These are phyloP conservation scores for Leccinum broughii DNA, from an alignment of 768 basidiomycete genomes.

Conservation along the genomic window DNA sequence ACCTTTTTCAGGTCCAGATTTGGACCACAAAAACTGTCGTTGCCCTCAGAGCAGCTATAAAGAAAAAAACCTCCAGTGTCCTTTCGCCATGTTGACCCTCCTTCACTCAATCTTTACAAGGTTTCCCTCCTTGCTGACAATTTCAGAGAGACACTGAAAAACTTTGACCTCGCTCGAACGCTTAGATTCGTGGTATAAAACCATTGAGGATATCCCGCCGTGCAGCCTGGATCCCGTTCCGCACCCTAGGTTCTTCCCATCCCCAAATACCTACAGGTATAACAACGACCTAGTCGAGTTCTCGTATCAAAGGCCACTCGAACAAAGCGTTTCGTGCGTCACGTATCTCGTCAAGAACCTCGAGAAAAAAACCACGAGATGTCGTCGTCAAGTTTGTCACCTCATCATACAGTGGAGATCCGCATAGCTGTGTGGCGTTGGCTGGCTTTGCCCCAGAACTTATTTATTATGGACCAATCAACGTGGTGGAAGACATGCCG, in stretches of 20 bases:
- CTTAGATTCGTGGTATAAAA: constrained; percentile 25
- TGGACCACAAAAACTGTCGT: too few relatives aligned
- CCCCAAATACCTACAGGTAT: constrained; percentile 3
- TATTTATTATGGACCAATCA: constrained; percentile 30
- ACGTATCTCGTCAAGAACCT: constrained; percentile 24
- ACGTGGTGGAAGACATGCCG: constrained; percentile 4
- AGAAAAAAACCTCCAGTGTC: too few relatives aligned
- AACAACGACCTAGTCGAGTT: constrained; percentile 11
- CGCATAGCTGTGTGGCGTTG: constrained; percentile 34
- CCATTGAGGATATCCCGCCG: neutral
- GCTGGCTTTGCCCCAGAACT: constrained; percentile 31
- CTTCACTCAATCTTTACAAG: too few relatives aligned
- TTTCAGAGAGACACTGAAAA: too few relatives aligned
- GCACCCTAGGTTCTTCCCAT: constrained; percentile 26
- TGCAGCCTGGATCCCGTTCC: neutral
- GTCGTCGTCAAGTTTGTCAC: constrained; percentile 42
- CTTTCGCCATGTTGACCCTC: too few relatives aligned
- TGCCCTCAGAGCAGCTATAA: too few relatives aligned
- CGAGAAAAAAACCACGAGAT: neutral
- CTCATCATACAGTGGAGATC: constrained; percentile 32
- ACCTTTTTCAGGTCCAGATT: too few relatives aligned
- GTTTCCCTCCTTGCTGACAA: too few relatives aligned
- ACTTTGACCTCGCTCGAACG: neutral
- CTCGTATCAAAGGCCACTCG: constrained; percentile 23
- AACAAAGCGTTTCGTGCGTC: constrained; percentile 19